Evolutionary conservation across 1,284 basidiomycete genomes (phyloP).

Genomic region (Tremellales sp.): DNA sequence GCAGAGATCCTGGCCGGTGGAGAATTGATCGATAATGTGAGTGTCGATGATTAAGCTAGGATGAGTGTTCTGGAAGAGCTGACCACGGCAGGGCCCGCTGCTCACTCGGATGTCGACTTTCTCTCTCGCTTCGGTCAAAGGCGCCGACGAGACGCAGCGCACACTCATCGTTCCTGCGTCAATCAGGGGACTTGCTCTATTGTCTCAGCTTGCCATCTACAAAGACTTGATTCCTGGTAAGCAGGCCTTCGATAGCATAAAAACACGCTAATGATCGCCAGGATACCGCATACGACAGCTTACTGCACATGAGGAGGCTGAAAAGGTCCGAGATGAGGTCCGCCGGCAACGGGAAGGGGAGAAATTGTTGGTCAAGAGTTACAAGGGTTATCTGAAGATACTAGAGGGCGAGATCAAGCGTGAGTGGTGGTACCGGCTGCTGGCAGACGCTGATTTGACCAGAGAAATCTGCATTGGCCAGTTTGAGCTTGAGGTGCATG

Average conservation of each 20-base stretch:
- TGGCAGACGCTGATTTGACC: slow-evolving; percentile 22
- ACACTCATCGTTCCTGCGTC: slow-evolving; percentile 69
- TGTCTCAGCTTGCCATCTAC: slow-evolving; percentile 91
- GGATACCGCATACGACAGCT: slow-evolving; percentile 72
- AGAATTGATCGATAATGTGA: slow-evolving; percentile 50
- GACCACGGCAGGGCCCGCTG: slow-evolving; percentile 63
- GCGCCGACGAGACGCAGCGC: slow-evolving; percentile 58
- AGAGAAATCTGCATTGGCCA: slow-evolving; percentile 70
- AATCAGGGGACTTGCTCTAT: slow-evolving; percentile 80
- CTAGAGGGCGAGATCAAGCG: slow-evolving; percentile 85
- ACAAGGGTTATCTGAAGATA: slow-evolving; percentile 80
- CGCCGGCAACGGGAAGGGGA: slow-evolving; percentile 89
- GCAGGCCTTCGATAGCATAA: slow-evolving; percentile 16
- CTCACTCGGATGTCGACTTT: slow-evolving; percentile 82
- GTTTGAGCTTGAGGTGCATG: slow-evolving; percentile 74
- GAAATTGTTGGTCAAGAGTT: slow-evolving; percentile 84
- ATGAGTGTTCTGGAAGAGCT: slow-evolving; percentile 1
- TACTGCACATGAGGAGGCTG: slow-evolving; percentile 82
- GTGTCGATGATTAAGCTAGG: slow-evolving; percentile 55
- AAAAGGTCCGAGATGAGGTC: slow-evolving; percentile 93
- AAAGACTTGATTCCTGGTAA: slow-evolving; percentile 93
- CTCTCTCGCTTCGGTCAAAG: slow-evolving; percentile 65
- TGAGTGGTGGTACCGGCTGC: slow-evolving; percentile 45
- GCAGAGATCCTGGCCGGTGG: slow-evolving; percentile 79
- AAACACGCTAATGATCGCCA: not conserved